phyloP scores from a whole-genome alignment of 140 eudicot species.

The Anethum foeniculum region DNA sequence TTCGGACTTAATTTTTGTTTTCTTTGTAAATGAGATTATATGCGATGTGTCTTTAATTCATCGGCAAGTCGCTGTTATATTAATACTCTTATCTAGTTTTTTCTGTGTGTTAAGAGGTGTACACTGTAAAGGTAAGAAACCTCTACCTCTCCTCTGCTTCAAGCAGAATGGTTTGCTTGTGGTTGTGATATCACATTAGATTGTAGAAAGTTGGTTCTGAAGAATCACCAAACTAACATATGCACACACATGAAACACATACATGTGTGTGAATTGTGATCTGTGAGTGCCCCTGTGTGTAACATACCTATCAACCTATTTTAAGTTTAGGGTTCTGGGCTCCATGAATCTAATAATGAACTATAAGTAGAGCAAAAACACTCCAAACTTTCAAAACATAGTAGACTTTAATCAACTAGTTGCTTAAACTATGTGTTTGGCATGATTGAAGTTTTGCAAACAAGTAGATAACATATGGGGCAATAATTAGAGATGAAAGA shows the following conservation, averaged over 20 bases:
- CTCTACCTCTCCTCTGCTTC: slow-evolving; percentile 13
- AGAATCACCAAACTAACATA: not conserved
- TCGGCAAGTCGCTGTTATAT: not conserved
- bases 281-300: not conserved
- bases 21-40: not conserved
- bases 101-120: not conserved
- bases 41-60: not conserved
- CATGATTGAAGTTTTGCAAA: not conserved
- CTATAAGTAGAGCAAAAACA: not conserved
- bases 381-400: not conserved
- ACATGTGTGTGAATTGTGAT: not conserved
- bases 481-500: not conserved
- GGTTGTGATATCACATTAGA: not conserved
- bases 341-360: slow-evolving; percentile 22
- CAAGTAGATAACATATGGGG: not conserved
- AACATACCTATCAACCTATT: slow-evolving; percentile 8
- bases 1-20: not conserved
- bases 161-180: not conserved
- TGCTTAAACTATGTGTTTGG: slow-evolving; percentile 5
- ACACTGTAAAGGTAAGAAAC: not conserved
- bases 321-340: slow-evolving; percentile 32
- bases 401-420: not conserved
- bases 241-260: not conserved
- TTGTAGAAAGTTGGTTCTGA: not conserved
- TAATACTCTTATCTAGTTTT: too few relatives aligned